phyloP scores from a whole-genome alignment of 2,329 filamentous ascomycete species.

The Botryotinia convoluta region DNA sequence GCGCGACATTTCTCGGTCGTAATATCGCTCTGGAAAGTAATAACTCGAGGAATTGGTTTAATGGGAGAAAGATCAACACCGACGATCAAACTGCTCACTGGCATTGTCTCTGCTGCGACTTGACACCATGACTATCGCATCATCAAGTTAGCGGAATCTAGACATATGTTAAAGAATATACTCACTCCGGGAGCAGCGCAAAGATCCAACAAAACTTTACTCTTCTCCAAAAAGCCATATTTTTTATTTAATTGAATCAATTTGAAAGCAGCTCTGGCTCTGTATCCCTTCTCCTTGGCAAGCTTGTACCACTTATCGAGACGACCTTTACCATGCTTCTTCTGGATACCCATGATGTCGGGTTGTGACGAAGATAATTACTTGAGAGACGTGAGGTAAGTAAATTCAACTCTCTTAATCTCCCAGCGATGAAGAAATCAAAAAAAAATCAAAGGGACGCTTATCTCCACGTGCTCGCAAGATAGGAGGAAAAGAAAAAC shows the following conservation, averaged over 20 bases:
- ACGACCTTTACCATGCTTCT: constrained; percentile 98
- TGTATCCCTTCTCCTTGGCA: constrained; percentile 96
- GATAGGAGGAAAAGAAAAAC: background rate
- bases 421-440: constrained; percentile 4
- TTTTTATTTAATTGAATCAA: constrained; percentile 98
- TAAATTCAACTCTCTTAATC: background rate
- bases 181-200: constrained; percentile 90
- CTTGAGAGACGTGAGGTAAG: constrained; percentile 10
- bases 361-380: constrained; percentile 5
- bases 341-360: constrained; percentile 82
- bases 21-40: constrained; percentile 96
- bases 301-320: constrained; percentile 99
- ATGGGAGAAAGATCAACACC: constrained; percentile 94
- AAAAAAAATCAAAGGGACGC: background rate
- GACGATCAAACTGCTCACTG: constrained; percentile 81
- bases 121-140: constrained; percentile 81
- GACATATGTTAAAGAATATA: constrained; percentile 28
- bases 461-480: background rate
- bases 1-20: constrained; percentile 94
- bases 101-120: constrained; percentile 95
- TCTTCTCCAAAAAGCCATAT: constrained; percentile 96
- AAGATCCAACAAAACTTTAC: constrained; percentile 93
- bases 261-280: constrained; percentile 95
- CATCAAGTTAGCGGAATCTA: constrained; percentile 25
- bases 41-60: constrained; percentile 90